Conservation (phyloP, 805 yeast genomes). For the Ogataea haglerorum region DNA sequence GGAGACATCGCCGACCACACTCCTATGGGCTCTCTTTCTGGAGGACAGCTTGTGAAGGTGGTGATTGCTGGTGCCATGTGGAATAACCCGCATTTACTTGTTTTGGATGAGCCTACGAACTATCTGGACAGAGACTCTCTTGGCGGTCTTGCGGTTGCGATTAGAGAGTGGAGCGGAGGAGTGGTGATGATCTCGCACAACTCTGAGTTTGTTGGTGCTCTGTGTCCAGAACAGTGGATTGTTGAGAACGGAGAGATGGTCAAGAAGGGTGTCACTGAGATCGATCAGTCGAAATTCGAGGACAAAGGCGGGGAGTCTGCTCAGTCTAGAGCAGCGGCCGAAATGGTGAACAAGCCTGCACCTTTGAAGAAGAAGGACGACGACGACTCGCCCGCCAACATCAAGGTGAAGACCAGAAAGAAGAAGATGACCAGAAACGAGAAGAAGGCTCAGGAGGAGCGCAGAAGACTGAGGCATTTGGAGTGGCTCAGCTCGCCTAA, state of each 20-base stretch:
- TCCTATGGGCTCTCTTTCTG: constrained; percentile 92
- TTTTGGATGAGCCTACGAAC: constrained; percentile 97
- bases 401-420: constrained; percentile 88
- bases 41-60: constrained; percentile 97
- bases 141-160: constrained; percentile 96
- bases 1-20: constrained; percentile 99
- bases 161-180: constrained; percentile 97
- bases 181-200: constrained; percentile 98
- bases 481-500: constrained; percentile 96
- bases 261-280: constrained; percentile 72
- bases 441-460: constrained; percentile 83
- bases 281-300: constrained; percentile 78
- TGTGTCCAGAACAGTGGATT: constrained; percentile 98
- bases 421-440: constrained; percentile 98
- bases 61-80: constrained; percentile 99
- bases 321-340: constrained; percentile 42
- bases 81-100: constrained; percentile 97
- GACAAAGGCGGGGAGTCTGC: constrained; percentile 59
- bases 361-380: constrained; percentile 54
- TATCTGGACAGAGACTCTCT: constrained; percentile 96
- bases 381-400: constrained; percentile 92
- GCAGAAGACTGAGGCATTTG: constrained; percentile 90
- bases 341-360: constrained; percentile 45
- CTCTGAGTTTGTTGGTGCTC: constrained; percentile 93
- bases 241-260: constrained; percentile 90